Percentiles rank a stretch among this genome's conserved stretches.
These are phyloP conservation scores for Cytospora piceae DNA, from an alignment of 2,329 filamentous ascomycete genomes.

Conservation along the genomic window DNA sequence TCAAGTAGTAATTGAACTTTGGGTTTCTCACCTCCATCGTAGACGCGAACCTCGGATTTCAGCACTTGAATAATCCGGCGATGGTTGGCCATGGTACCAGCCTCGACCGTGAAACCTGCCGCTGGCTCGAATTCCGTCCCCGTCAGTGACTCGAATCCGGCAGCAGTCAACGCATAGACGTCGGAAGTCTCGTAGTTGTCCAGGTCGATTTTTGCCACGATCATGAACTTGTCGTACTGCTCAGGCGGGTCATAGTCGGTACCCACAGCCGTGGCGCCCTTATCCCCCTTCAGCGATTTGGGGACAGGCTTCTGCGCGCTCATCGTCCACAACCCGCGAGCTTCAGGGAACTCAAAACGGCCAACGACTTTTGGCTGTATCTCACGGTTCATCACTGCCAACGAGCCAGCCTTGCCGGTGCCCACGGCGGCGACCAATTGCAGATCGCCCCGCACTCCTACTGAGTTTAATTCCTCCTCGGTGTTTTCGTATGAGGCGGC, in stretches of 20 bases:
- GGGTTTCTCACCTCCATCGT: constrained; percentile 74
- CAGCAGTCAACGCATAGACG: constrained; percentile 75
- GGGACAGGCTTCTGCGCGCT: constrained; percentile 68
- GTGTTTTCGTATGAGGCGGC: constrained; percentile 48
- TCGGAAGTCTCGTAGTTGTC: constrained; percentile 77
- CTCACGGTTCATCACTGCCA: constrained; percentile 78
- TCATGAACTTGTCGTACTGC: constrained; percentile 78
- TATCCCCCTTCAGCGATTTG: constrained; percentile 58
- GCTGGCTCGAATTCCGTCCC: constrained; percentile 91
- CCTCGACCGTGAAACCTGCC: constrained; percentile 83
- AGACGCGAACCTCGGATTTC: constrained; percentile 84
- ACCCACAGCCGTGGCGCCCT: constrained; percentile 53
- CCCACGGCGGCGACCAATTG: constrained; percentile 67
- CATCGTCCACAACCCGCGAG: constrained; percentile 81
- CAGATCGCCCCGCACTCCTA: constrained; percentile 58
- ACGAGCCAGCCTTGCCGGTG: constrained; percentile 65
- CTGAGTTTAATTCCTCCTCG: constrained; percentile 48
- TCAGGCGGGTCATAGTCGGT: constrained; percentile 62
- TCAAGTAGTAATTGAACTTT: neutral
- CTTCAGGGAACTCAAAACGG: constrained; percentile 72
- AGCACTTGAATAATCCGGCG: constrained; percentile 86
- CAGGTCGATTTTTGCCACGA: constrained; percentile 73
- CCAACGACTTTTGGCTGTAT: constrained; percentile 75
- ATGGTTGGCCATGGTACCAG: constrained; percentile 79
- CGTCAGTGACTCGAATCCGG: constrained; percentile 73